Evolutionary conservation across 257 asterid species (phyloP).

Genomic region (Apocynum venetum): DNA sequence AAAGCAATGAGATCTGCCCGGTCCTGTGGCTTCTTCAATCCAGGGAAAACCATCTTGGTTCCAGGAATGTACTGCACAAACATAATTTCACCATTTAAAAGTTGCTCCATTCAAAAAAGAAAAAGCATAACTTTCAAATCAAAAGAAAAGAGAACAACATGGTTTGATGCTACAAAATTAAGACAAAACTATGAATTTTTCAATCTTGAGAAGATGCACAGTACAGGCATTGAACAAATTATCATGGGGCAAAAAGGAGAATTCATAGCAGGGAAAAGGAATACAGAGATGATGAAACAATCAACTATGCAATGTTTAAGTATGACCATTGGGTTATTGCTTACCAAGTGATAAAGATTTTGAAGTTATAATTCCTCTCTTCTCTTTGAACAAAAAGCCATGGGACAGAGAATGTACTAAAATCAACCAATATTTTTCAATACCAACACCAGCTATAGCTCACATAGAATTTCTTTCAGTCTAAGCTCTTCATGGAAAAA

Average conservation of each 20-base stretch:
- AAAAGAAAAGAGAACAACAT: background rate
- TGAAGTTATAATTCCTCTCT: background rate
- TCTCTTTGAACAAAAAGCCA: background rate
- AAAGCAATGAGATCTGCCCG: conserved; percentile 86
- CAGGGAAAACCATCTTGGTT: conserved; percentile 98
- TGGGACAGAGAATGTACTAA: background rate
- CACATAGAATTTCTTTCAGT: background rate
- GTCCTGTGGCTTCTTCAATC: conserved; percentile 92
- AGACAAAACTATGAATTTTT: background rate
- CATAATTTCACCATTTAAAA: background rate
- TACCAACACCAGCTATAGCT: background rate
- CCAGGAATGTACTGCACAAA: conserved; percentile 86
- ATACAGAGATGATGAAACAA: background rate
- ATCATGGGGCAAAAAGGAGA: background rate
- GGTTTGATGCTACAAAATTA: background rate
- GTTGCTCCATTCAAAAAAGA: background rate
- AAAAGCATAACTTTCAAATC: background rate
- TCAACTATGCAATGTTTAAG: background rate
- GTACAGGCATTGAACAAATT: background rate
- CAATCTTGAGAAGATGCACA: background rate
- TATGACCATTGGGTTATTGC: background rate
- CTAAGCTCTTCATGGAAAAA: background rate
- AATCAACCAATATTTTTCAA: background rate
- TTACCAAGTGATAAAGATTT: background rate
- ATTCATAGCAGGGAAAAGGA: background rate